Evolutionary conservation across 345 rosid genomes (phyloP).

Genomic region (Kernera saxatilis): DNA sequence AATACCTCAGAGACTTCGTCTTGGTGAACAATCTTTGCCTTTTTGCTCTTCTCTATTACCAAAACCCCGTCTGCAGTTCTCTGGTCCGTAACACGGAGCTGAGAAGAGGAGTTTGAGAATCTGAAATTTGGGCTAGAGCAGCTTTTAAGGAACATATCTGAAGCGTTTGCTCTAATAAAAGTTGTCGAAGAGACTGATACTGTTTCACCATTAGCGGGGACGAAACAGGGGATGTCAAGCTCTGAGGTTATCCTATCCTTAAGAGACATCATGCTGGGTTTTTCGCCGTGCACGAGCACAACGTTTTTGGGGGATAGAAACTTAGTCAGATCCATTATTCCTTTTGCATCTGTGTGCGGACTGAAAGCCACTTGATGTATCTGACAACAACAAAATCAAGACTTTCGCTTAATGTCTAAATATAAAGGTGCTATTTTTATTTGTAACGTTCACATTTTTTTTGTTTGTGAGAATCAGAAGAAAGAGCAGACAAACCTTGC

Average conservation of each 20-base stretch:
- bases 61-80: constrained; percentile 60
- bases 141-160: constrained; percentile 55
- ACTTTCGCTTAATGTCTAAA: background rate
- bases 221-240: constrained; percentile 60
- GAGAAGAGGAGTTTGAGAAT: constrained; percentile 37
- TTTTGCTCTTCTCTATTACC: constrained; percentile 49
- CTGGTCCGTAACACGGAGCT: constrained; percentile 49
- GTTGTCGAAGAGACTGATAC: constrained; percentile 58
- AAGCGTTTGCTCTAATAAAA: constrained; percentile 54
- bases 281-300: constrained; percentile 90
- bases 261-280: constrained; percentile 74
- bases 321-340: constrained; percentile 88
- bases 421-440: background rate
- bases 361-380: constrained; percentile 91
- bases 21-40: constrained; percentile 61
- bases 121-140: constrained; percentile 64
- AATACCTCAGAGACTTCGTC: constrained; percentile 52
- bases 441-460: background rate
- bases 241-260: constrained; percentile 67
- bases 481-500: constrained; percentile 55
- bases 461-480: background rate
- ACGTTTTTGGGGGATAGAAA: constrained; percentile 82
- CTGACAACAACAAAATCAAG: constrained; percentile 34
- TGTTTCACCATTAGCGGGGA: constrained; percentile 73
- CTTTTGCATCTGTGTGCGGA: constrained; percentile 92